phyloP scores from a whole-genome alignment of 306 rosid species.

The Dalbergia cochinchinensis region DNA sequence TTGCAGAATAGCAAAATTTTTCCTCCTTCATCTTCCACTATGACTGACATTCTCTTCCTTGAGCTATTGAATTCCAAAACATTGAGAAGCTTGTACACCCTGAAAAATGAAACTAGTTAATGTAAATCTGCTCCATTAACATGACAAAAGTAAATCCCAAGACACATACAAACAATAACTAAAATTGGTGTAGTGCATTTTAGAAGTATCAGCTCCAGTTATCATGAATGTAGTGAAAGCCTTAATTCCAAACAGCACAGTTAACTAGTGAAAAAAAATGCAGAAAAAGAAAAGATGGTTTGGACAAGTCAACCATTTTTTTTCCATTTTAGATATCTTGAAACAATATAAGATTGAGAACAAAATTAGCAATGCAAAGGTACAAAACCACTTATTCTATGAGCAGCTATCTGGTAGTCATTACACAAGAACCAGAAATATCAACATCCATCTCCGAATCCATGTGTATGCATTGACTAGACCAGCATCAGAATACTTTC shows the following conservation, averaged over 20 bases:
- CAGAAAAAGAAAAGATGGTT: background rate
- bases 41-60: conserved; percentile 98
- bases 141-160: conserved; percentile 23
- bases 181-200: conserved; percentile 1
- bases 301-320: background rate
- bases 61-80: conserved; percentile 92
- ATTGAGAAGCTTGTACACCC: conserved; percentile 77
- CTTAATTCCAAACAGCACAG: conserved; percentile 17
- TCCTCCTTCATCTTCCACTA: conserved; percentile 77
- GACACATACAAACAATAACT: conserved; percentile 2
- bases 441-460: conserved; percentile 11
- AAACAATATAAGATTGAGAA: background rate
- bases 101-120: conserved; percentile 49
- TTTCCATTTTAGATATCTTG: background rate
- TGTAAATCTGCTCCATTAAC: conserved; percentile 14
- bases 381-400: conserved; percentile 10
- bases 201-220: conserved; percentile 13
- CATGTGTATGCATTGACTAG: conserved; percentile 4
- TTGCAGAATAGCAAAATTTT: conserved; percentile 74
- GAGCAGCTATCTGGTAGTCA: background rate
- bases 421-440: background rate
- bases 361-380: background rate
- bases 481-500: background rate
- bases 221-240: conserved; percentile 33
- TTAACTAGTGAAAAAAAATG: conserved; percentile 1